Evolutionary conservation across 164 flowering plant species (phyloP).

Genomic region (Chimonanthus salicifolius): DNA sequence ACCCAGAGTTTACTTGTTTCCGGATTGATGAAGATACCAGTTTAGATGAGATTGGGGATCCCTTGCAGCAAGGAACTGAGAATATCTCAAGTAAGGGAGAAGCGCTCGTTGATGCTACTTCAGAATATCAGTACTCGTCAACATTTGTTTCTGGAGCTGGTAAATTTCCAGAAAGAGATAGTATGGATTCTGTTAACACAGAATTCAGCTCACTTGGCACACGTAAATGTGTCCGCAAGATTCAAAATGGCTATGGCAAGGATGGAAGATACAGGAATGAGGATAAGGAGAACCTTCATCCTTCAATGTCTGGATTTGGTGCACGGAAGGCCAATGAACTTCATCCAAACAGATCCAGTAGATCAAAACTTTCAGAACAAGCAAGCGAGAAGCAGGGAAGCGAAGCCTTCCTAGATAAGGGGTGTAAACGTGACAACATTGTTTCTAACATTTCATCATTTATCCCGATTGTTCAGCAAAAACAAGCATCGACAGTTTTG

Average conservation of each 20-base stretch:
- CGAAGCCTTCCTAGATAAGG: slow-evolving; percentile 30
- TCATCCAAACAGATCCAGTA: slow-evolving; percentile 32
- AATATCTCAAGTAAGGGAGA: slow-evolving; percentile 26
- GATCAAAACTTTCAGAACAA: slow-evolving; percentile 36
- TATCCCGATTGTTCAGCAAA: slow-evolving; percentile 72
- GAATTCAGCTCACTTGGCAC: slow-evolving; percentile 27
- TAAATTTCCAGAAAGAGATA: slow-evolving; percentile 25
- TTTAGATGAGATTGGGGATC: slow-evolving; percentile 28
- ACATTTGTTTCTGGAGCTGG: slow-evolving; percentile 30
- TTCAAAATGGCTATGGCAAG: slow-evolving; percentile 16
- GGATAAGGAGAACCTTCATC: slow-evolving; percentile 41
- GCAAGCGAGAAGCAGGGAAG: slow-evolving; percentile 33
- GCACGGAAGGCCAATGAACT: slow-evolving; percentile 27
- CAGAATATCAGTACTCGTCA: slow-evolving; percentile 19
- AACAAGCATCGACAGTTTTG: slow-evolving; percentile 37
- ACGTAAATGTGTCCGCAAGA: slow-evolving; percentile 20
- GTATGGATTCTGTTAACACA: slow-evolving; percentile 37
- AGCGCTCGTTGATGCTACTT: slow-evolving; percentile 43
- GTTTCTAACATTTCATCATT: slow-evolving; percentile 72
- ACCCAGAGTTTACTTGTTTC: slow-evolving; percentile 63
- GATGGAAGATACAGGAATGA: slow-evolving; percentile 21
- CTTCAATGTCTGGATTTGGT: slow-evolving; percentile 29
- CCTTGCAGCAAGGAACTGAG: slow-evolving; percentile 21
- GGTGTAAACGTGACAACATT: slow-evolving; percentile 50
- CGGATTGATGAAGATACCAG: slow-evolving; percentile 63